These are phyloP conservation scores for Nicotiana attenuata DNA, from an alignment of 257 asterid genomes.

Conservation along the genomic window DNA sequence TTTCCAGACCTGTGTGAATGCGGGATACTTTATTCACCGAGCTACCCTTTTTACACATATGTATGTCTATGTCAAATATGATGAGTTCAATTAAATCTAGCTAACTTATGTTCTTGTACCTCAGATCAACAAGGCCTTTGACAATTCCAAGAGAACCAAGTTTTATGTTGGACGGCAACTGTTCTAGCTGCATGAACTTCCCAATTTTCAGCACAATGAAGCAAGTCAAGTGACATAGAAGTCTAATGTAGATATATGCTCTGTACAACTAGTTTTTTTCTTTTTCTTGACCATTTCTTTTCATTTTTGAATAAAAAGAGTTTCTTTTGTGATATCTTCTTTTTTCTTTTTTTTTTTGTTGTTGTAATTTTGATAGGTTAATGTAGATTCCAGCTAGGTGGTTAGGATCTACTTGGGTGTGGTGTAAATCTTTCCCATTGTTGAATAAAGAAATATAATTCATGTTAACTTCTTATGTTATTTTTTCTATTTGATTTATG, in stretches of 20 bases:
- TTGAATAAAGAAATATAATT: background rate
- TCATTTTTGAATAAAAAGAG: conserved; percentile 9
- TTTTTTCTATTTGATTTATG: too few relatives aligned
- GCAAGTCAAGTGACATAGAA: conserved; percentile 2
- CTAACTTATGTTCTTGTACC: background rate
- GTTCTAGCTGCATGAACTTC: conserved; percentile 33
- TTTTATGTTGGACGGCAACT: conserved; percentile 37
- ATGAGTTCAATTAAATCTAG: background rate
- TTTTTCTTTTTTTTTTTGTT: too few relatives aligned
- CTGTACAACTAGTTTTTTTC: background rate
- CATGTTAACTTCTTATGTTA: background rate
- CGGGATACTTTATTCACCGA: too few relatives aligned
- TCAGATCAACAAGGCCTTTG: conserved; percentile 69
- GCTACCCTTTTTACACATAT: background rate
- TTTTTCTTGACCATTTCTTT: background rate
- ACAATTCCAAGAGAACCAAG: conserved; percentile 74
- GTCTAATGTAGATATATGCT: background rate
- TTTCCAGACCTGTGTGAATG: too few relatives aligned
- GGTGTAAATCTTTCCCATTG: background rate
- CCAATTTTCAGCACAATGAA: conserved; percentile 17
- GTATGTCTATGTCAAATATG: background rate
- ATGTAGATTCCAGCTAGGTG: background rate
- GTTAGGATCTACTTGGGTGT: background rate
- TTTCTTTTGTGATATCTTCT: background rate
- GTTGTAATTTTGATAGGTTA: background rate